A percentile compares a stretch with the other conserved stretches of the same genome.
Conservation (phyloP, 306 rosid species). For the Crataegus laevigata region DNA sequence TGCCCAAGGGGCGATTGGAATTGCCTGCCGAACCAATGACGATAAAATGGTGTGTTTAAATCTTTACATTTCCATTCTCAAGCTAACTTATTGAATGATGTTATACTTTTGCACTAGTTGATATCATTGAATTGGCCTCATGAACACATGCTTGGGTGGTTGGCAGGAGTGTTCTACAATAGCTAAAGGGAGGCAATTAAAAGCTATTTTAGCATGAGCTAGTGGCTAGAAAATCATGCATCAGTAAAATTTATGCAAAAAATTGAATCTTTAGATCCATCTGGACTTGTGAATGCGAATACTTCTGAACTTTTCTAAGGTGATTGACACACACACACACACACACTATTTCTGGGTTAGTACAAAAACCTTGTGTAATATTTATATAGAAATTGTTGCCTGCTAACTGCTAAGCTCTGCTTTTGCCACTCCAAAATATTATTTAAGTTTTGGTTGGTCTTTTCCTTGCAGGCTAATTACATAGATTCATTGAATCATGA, state of each 20-base stretch:
- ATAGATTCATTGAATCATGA: slow-evolving; percentile 69
- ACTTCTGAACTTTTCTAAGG: neutral
- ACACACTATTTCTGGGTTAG: neutral
- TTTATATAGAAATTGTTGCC: neutral
- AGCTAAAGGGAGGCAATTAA: neutral
- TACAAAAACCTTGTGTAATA: neutral
- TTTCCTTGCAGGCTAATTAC: slow-evolving; percentile 55
- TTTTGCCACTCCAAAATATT: neutral
- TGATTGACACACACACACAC: neutral
- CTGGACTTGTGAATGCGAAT: neutral
- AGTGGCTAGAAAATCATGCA: neutral
- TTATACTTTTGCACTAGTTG: neutral
- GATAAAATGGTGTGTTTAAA: slow-evolving; percentile 56
- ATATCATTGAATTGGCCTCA: neutral
- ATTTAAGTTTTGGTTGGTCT: slow-evolving; percentile 8
- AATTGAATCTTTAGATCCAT: no score
- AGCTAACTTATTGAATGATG: neutral
- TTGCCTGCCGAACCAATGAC: slow-evolving; percentile 54
- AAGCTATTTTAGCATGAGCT: neutral
- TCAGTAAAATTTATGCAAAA: neutral
- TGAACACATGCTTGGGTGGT: neutral
- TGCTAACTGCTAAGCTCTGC: neutral
- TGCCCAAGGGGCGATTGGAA: slow-evolving; percentile 67
- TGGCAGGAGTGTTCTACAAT: neutral
- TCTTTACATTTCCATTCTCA: neutral